Conservation (phyloP, 1,139 yeast species). For the Hansenula sp. region DNA sequence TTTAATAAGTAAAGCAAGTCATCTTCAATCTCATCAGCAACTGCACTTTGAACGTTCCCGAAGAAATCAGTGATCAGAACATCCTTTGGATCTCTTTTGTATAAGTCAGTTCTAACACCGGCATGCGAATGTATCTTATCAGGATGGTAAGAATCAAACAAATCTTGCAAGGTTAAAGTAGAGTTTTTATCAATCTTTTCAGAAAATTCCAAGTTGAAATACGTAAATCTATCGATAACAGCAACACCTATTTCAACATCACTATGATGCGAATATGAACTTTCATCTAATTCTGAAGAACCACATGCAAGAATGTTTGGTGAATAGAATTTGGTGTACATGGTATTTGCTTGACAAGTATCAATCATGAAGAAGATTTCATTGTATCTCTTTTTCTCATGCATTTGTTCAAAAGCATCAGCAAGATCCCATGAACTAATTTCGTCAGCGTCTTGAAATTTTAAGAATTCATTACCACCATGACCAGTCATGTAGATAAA, state of each 20-base stretch:
- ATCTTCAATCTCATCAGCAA: conserved; percentile 44
- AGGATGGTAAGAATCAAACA: conserved; percentile 79
- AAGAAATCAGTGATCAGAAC: conserved; percentile 90
- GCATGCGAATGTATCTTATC: conserved; percentile 89
- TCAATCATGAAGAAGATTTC: conserved; percentile 97
- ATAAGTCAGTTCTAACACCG: conserved; percentile 83
- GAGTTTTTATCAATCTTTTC: conserved; percentile 79
- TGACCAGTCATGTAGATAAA: conserved; percentile 97
- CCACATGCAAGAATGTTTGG: conserved; percentile 95
- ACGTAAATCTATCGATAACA: conserved; percentile 93
- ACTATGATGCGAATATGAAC: conserved; percentile 93
- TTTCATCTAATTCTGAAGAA: conserved; percentile 83
- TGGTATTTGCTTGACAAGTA: conserved; percentile 97
- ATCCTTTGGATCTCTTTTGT: conserved; percentile 60
- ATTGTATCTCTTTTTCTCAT: conserved; percentile 89
- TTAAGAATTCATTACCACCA: conserved; percentile 96
- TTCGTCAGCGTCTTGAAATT: conserved; percentile 98
- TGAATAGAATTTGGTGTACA: conserved; percentile 89
- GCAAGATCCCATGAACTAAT: conserved; percentile 94
- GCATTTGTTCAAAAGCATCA: conserved; percentile 96
- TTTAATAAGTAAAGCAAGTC: conserved; percentile 20
- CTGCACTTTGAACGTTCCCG: conserved; percentile 86
- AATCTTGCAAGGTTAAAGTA: conserved; percentile 68
- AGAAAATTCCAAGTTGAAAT: conserved; percentile 83
- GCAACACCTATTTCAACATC: conserved; percentile 97